Conservation (phyloP, 2,329 filamentous ascomycete species). For the Tolypocladium inflatum region DNA sequence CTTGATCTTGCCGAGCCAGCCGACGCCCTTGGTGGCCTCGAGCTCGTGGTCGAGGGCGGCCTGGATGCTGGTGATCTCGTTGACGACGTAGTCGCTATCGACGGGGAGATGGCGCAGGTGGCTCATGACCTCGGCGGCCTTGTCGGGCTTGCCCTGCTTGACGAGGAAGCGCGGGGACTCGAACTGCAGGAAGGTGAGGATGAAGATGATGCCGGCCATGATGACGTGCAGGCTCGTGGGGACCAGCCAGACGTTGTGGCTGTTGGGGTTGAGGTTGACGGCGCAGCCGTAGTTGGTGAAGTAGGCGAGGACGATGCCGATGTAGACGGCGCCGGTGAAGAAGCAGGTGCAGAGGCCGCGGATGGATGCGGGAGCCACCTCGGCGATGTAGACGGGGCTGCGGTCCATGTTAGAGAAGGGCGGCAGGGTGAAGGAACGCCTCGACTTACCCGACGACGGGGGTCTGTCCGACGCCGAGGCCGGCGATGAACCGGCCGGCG, state of each 20-base stretch:
- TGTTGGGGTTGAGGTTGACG: constrained; percentile 36
- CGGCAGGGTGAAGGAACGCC: background rate
- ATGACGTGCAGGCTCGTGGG: constrained; percentile 71
- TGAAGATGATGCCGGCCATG: constrained; percentile 62
- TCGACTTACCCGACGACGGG: constrained; percentile 46
- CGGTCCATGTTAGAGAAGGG: background rate
- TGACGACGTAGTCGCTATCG: constrained; percentile 51
- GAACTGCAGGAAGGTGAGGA: constrained; percentile 57
- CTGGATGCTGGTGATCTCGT: constrained; percentile 56
- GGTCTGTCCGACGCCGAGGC: constrained; percentile 57
- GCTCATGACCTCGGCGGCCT: constrained; percentile 46
- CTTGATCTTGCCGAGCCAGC: constrained; percentile 55
- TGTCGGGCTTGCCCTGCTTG: constrained; percentile 50
- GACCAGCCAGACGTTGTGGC: constrained; percentile 47
- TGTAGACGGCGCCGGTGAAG: constrained; percentile 51
- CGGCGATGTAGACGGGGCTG: constrained; percentile 60
- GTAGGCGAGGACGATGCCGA: constrained; percentile 71
- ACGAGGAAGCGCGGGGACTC: constrained; percentile 65
- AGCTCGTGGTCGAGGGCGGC: constrained; percentile 59
- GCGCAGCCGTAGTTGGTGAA: constrained; percentile 59
- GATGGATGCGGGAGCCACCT: constrained; percentile 59
- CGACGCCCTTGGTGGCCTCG: constrained; percentile 58
- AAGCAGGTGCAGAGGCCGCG: constrained; percentile 62
- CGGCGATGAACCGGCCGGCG: constrained; percentile 56
- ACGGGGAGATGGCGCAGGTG: constrained; percentile 48